Base-by-base conservation (phyloP, 1,284 basidiomycete species). In the Schizophyllum commune region DNA sequence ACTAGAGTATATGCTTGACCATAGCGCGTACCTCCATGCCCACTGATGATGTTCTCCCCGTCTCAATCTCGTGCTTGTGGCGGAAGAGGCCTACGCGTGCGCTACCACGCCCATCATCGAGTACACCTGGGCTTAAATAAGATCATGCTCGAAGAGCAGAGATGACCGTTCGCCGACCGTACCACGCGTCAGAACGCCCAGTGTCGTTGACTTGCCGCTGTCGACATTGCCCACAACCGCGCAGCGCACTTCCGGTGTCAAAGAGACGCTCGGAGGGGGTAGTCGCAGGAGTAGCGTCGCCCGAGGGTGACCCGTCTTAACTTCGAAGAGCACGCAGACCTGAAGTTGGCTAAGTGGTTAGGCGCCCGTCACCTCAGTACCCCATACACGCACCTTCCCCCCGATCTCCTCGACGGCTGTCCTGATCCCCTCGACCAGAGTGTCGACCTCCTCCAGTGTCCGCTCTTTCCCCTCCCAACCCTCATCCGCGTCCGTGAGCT, bases 51-150 rank as follows among this genome's bases (percentile, higher is more conserved):
- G 96, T 98, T 60, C 97, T 79, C 1, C 97, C 96, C 9, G 91
- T 94, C 77, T 99, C 96, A 64, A 98, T 80, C 74, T 99, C 96
- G 70, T 99, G 96, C 72, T 98, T 98, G 74, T 99, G 97, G 56
- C 96, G 81, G 76, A 98, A 98, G 6, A 99, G 78, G 2, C 90
- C 89, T 7, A 98, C 91, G 58, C 96, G 90, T 1, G 96, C 96
- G 62, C 89, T 87, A 0, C 96, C 96, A 72, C 97, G 79, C 11
- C 96, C 97, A 72, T 99, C 96, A 69, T 99, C 96, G 61, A 99
- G 79, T 1, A 85, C 85, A 54, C 96, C 94, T 86, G 61, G 21
- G 61, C 62, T 57, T 27, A 21, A 22, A 47, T 20, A 34, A 34
- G 52, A 19, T 56, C 52, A 32, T 15, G 51, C 51, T 27, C 9